phyloP scores from a whole-genome alignment of 352 stramenopile species.

The Aphanomyces astaci region DNA sequence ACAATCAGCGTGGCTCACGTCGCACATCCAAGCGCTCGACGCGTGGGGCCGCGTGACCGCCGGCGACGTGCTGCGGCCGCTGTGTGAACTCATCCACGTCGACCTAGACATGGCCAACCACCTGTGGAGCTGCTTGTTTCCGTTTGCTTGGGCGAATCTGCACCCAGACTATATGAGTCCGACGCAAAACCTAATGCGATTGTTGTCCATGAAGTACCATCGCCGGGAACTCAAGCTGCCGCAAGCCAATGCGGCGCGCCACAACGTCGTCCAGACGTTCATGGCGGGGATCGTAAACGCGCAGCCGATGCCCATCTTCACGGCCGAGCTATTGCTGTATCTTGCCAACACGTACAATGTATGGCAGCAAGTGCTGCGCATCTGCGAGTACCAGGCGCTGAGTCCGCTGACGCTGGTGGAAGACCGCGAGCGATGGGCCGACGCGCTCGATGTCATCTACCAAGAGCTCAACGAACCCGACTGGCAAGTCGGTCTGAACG shows the following conservation, averaged over 20 bases:
- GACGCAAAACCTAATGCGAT: constrained; percentile 56
- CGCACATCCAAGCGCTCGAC: not conserved
- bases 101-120: constrained; percentile 79
- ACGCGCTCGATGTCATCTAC: constrained; percentile 78
- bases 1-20: not conserved
- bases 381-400: constrained; percentile 81
- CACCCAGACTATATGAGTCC: constrained; percentile 51
- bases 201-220: constrained; percentile 83
- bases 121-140: constrained; percentile 73
- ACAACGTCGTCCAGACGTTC: constrained; percentile 80
- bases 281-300: constrained; percentile 64
- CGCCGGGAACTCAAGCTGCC: constrained; percentile 77
- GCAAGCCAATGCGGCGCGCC: constrained; percentile 41
- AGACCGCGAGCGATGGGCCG: constrained; percentile 75
- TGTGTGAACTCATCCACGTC: constrained; percentile 68
- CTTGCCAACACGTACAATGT: constrained; percentile 77
- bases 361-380: constrained; percentile 54
- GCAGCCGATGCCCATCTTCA: constrained; percentile 58
- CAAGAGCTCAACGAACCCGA: constrained; percentile 82
- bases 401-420: constrained; percentile 57
- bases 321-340: constrained; percentile 76
- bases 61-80: constrained; percentile 38
- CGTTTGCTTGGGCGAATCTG: constrained; percentile 22
- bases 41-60: constrained; percentile 31
- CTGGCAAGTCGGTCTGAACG: constrained; percentile 61